phyloP scores from a whole-genome alignment of 2,329 filamentous ascomycete species.

The Fusarium humuli region DNA sequence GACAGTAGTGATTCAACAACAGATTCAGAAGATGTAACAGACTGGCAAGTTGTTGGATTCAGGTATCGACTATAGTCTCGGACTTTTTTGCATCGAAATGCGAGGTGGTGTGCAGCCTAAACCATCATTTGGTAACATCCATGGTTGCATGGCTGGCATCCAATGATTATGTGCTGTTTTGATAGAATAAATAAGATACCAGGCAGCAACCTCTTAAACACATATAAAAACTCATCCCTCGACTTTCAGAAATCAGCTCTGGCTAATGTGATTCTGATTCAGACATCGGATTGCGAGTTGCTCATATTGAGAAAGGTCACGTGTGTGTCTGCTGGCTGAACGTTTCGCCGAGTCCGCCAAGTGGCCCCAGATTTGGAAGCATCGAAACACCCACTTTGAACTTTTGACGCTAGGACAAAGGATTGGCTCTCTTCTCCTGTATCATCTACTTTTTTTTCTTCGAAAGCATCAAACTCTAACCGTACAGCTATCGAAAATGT shows the following conservation, averaged over 20 bases:
- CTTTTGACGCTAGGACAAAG: slow-evolving; percentile 25
- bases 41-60: slow-evolving; percentile 70
- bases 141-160: no score
- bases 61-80: slow-evolving; percentile 61
- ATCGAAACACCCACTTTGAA: slow-evolving; percentile 20
- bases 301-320: slow-evolving; percentile 11
- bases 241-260: background rate
- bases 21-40: slow-evolving; percentile 69
- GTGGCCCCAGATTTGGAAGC: slow-evolving; percentile 27
- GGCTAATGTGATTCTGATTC: background rate
- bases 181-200: background rate
- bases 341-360: slow-evolving; percentile 30
- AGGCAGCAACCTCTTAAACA: background rate
- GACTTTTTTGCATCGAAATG: background rate
- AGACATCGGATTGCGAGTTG: background rate
- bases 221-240: background rate
- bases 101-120: background rate
- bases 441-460: slow-evolving; percentile 6
- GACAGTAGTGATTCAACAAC: slow-evolving; percentile 46
- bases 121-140: background rate
- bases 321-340: slow-evolving; percentile 9
- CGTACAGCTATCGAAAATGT: slow-evolving; percentile 58
- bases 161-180: background rate
- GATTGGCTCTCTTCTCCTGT: slow-evolving; percentile 18
- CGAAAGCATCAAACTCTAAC: slow-evolving; percentile 7